Evolutionary conservation across 2,329 filamentous ascomycete species (phyloP).

Genomic region (Cordyceps farinosa): DNA sequence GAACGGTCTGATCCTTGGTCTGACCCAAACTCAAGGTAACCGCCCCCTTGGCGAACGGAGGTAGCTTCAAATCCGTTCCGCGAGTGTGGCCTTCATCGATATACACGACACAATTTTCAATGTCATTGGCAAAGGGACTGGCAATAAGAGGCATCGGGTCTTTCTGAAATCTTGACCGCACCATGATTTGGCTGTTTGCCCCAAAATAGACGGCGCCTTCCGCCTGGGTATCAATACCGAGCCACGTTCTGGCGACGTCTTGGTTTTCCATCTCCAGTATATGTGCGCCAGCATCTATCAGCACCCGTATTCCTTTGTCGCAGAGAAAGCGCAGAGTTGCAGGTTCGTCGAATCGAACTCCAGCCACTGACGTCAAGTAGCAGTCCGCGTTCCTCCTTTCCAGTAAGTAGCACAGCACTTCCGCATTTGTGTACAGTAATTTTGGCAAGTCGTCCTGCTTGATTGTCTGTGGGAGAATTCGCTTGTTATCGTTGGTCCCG

Average conservation of each 20-base stretch:
- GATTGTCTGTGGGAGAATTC: constrained; percentile 58
- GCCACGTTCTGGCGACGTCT: constrained; percentile 47
- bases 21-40: constrained; percentile 54
- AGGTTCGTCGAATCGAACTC: constrained; percentile 18
- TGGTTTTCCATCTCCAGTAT: constrained; percentile 59
- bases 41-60: constrained; percentile 43
- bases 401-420: constrained; percentile 58
- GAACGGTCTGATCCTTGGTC: constrained; percentile 59
- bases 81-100: constrained; percentile 60
- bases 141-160: constrained; percentile 47
- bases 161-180: constrained; percentile 31
- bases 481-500: constrained; percentile 65
- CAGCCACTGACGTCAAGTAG: constrained; percentile 24
- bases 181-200: constrained; percentile 26
- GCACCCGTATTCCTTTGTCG: constrained; percentile 41
- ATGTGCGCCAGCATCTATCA: constrained; percentile 63
- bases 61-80: constrained; percentile 58
- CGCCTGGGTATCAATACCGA: constrained; percentile 41
- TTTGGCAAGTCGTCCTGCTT: constrained; percentile 55
- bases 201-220: constrained; percentile 54
- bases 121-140: constrained; percentile 51
- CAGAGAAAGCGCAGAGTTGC: constrained; percentile 42
- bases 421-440: constrained; percentile 58
- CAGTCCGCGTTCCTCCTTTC: constrained; percentile 49
- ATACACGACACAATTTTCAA: constrained; percentile 53